phyloP scores from a whole-genome alignment of 1,284 basidiomycete genomes.

The Ustilago trichophora region DNA sequence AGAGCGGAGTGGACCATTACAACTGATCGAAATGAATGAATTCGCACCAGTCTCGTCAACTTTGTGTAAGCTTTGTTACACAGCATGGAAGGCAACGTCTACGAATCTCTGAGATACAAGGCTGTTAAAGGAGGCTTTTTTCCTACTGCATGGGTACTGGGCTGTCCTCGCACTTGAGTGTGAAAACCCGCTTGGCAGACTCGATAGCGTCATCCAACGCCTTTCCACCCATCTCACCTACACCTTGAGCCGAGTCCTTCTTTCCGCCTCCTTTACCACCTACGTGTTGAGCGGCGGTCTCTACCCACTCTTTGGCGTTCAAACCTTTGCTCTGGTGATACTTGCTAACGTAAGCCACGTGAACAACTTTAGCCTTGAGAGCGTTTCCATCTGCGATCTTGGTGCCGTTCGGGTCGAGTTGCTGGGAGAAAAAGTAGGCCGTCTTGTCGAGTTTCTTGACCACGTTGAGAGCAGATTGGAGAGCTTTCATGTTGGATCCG shows the following conservation, averaged over 20 bases:
- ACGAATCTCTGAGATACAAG: too few species aligned
- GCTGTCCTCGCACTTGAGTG: slow-evolving; percentile 34
- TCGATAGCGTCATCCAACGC: slow-evolving; percentile 58
- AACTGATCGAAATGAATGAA: too few species aligned
- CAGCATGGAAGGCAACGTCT: too few species aligned
- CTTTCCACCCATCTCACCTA: slow-evolving; percentile 58
- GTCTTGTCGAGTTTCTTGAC: slow-evolving; percentile 83
- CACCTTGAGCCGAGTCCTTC: slow-evolving; percentile 61
- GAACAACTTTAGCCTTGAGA: slow-evolving; percentile 77
- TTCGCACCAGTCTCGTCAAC: too few species aligned
- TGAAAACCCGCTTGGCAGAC: slow-evolving; percentile 40
- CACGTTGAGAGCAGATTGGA: slow-evolving; percentile 79
- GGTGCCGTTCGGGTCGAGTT: slow-evolving; percentile 65
- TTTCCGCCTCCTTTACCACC: slow-evolving; percentile 64
- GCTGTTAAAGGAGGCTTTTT: too few species aligned
- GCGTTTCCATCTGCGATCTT: slow-evolving; percentile 58
- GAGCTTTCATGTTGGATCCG: slow-evolving; percentile 68
- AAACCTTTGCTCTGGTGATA: slow-evolving; percentile 52
- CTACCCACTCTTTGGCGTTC: slow-evolving; percentile 62
- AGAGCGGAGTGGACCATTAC: too few species aligned
- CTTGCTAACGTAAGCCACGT: slow-evolving; percentile 82
- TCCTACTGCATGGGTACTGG: slow-evolving; percentile 27
- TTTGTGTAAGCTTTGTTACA: too few species aligned
- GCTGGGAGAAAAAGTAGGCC: slow-evolving; percentile 86
- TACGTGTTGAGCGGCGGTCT: slow-evolving; percentile 52